These are phyloP conservation scores for Yarrowia galli DNA, from an alignment of 1,139 yeast genomes.

Conservation along the genomic window DNA sequence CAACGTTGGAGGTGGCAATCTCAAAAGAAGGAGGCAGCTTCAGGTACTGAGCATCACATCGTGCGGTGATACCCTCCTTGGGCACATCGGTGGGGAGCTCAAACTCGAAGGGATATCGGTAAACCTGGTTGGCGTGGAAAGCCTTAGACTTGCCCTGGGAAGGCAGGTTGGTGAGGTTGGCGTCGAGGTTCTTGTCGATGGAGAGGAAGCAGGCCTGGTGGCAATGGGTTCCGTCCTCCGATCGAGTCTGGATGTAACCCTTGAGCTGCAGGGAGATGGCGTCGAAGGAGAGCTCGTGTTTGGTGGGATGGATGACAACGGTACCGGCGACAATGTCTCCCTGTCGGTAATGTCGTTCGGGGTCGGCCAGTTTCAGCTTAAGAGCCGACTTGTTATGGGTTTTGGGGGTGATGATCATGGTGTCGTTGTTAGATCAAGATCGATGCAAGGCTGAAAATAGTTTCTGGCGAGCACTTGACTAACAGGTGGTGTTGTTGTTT, in stretches of 20 bases:
- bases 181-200: constrained; percentile 35
- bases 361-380: constrained; percentile 34
- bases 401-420: constrained; percentile 36
- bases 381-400: constrained; percentile 34
- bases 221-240: constrained; percentile 35
- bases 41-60: constrained; percentile 33
- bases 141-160: constrained; percentile 37
- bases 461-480: not conserved
- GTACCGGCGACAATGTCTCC: constrained; percentile 29
- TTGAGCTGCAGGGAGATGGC: constrained; percentile 38
- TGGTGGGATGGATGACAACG: constrained; percentile 31
- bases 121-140: constrained; percentile 36
- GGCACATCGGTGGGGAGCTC: constrained; percentile 29
- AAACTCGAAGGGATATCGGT: constrained; percentile 34
- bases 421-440: constrained; percentile 9
- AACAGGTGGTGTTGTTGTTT: not conserved
- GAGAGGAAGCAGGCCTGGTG: constrained; percentile 37
- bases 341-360: constrained; percentile 37
- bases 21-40: constrained; percentile 36
- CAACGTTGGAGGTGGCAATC: constrained; percentile 33
- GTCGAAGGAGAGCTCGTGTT: constrained; percentile 30
- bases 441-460: constrained; percentile 28
- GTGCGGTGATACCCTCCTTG: constrained; percentile 34
- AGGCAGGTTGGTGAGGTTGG: constrained; percentile 37
- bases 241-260: constrained; percentile 38